Evolutionary conservation across 345 rosid genomes (phyloP).

Genomic region (Eucalyptus pauciflora): DNA sequence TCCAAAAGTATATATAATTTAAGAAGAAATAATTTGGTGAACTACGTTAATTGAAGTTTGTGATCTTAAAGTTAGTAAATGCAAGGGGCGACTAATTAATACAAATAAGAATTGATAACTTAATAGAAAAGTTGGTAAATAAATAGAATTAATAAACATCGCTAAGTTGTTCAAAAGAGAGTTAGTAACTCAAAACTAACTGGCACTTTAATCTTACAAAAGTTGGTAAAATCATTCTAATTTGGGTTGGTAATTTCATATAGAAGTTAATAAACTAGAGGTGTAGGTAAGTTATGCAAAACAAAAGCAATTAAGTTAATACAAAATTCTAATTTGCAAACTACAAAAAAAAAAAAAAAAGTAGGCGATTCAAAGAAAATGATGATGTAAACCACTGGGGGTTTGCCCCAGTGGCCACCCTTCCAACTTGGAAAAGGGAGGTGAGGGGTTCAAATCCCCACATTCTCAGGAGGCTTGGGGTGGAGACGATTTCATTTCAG

Average conservation of each 20-base stretch:
- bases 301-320: neutral
- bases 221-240: neutral
- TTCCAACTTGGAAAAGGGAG: too few relatives aligned
- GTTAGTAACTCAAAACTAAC: neutral
- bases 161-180: neutral
- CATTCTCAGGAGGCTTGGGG: too few relatives aligned
- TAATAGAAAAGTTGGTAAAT: neutral
- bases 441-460: too few relatives aligned
- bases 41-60: neutral
- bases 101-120: neutral
- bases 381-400: too few relatives aligned
- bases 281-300: neutral
- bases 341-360: neutral
- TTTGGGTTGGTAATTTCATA: neutral
- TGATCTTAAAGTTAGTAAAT: neutral
- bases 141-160: neutral
- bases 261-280: neutral
- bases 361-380: neutral
- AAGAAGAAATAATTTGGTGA: neutral
- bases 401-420: too few relatives aligned
- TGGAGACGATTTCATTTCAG: too few relatives aligned
- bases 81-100: neutral
- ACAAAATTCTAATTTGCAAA: accelerated
- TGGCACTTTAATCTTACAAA: neutral
- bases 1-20: neutral